Evolutionary conservation across 1,139 yeast genomes (phyloP), one percentile per base, ranked within the genome.

Genomic region (Meyerozyma athensensis): DNA sequence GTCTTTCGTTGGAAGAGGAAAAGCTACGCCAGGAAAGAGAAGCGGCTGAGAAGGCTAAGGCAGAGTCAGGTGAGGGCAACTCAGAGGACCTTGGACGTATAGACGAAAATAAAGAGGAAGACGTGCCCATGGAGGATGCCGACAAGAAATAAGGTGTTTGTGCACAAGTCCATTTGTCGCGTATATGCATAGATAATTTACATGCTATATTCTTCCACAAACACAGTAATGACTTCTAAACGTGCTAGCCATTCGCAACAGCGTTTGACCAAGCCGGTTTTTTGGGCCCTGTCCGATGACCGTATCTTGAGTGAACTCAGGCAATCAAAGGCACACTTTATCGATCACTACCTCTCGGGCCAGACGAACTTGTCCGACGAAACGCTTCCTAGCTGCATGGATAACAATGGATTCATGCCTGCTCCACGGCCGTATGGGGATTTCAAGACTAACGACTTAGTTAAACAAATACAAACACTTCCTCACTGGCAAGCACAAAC

Each of bases 1-100:
- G 95, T 53, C 75, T 86, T 63, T 84, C 94, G 3, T 68, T 86
- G 45, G 95, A 86, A 54, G 95, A 86, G 54, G 95, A 85, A 53
- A 79, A 79, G 53, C 76, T 83, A 26, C 73, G 95, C 57, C 92
- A 82, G 54, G 90, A 81, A 49, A 66, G 80, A 49, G 79, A 75
- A 59, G 65, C 69, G 2, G 58, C 59, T 2, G 70, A 63, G 35
- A 56, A 54, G 53, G 72, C 66, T 32, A 70, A 64, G 45, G 47
- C 54, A 26, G 55, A 58, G 37, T 45, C 48, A 21, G 41, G 45
- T 20, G 48, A 43, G 33, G 43, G 35, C 9, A 38, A 34, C 19
- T 36, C 43, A 16, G 44, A 42, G 31, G 57, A 55, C 30, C 58
- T 65, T 45, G 65, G 56, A 35, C 59, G 59, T 46, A 65, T 66